Evolutionary conservation across 225 moss, liverwort and hornwort genomes (phyloP).

Genomic region (Neckera pumila): DNA sequence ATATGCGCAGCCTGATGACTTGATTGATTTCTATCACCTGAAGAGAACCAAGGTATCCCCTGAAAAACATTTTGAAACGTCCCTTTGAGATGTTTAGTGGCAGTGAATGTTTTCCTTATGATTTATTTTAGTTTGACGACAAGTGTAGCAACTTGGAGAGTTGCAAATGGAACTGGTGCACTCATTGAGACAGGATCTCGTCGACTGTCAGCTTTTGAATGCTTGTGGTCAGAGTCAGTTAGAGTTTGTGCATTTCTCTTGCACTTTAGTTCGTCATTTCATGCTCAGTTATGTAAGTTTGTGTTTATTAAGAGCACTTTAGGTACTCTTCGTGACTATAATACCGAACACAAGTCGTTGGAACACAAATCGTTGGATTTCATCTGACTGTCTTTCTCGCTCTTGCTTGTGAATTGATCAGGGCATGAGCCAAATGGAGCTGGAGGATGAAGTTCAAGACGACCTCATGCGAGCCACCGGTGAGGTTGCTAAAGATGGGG

Average conservation of each 20-base stretch:
- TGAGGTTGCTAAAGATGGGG: constrained; percentile 68
- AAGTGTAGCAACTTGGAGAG: not conserved
- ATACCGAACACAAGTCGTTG: not conserved
- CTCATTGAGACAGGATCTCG: not conserved
- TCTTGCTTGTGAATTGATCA: not conserved
- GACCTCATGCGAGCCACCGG: constrained; percentile 95
- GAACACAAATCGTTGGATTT: not conserved
- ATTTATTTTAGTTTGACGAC: not conserved
- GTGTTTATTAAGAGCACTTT: not conserved
- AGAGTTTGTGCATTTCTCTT: not conserved
- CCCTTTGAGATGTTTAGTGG: not conserved
- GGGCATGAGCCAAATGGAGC: constrained; percentile 95
- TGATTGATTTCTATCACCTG: constrained; percentile 93
- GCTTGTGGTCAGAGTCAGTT: not conserved
- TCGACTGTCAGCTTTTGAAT: not conserved
- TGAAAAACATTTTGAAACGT: not conserved
- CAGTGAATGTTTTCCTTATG: not conserved
- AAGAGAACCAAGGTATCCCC: constrained; percentile 83
- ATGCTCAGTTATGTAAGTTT: not conserved
- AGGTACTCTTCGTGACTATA: not conserved
- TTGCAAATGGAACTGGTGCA: not conserved
- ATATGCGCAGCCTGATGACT: constrained; percentile 89
- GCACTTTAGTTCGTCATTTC: not conserved
- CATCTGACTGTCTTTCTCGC: not conserved
- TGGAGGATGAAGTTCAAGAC: constrained; percentile 94